These are phyloP conservation scores for Phytophthora lateralis DNA, from an alignment of 352 stramenopile species.

Conservation along the genomic window DNA sequence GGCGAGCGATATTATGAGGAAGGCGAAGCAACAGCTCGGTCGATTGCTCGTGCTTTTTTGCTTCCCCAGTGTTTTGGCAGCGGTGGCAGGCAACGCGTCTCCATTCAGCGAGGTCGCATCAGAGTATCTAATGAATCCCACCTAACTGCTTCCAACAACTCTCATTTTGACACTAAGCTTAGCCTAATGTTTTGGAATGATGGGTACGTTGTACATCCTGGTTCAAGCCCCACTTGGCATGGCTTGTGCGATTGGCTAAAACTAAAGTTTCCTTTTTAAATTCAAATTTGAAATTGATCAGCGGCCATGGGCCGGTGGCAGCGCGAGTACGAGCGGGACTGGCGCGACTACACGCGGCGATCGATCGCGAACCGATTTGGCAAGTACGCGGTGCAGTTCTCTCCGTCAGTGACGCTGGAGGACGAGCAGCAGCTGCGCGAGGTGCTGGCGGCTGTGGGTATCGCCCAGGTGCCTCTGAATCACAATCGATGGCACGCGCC, in stretches of 20 bases:
- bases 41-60: slow-evolving; percentile 2
- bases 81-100: slow-evolving; percentile 27
- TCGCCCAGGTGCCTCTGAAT: slow-evolving; percentile 38
- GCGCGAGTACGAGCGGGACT: slow-evolving; percentile 70
- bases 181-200: no score
- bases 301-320: slow-evolving; percentile 42
- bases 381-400: slow-evolving; percentile 23
- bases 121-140: slow-evolving; percentile 33
- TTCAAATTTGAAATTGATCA: slow-evolving; percentile 33
- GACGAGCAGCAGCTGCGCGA: slow-evolving; percentile 50
- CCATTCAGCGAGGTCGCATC: slow-evolving; percentile 13
- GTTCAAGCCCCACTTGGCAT: background rate
- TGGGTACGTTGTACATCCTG: no score
- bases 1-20: slow-evolving; percentile 26
- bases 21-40: slow-evolving; percentile 15
- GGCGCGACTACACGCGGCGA: slow-evolving; percentile 46
- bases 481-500: slow-evolving; percentile 39
- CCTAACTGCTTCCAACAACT: slow-evolving; percentile 20
- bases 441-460: slow-evolving; percentile 36
- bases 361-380: slow-evolving; percentile 50
- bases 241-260: slow-evolving; percentile 28
- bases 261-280: slow-evolving; percentile 14
- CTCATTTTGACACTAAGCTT: no score
- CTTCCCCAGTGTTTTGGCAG: slow-evolving; percentile 22
- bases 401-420: slow-evolving; percentile 26